Percentiles rank a stretch among this genome's conserved stretches.
Conservation (phyloP, 108 stramenopile species). For the Fistulifera solaris region DNA sequence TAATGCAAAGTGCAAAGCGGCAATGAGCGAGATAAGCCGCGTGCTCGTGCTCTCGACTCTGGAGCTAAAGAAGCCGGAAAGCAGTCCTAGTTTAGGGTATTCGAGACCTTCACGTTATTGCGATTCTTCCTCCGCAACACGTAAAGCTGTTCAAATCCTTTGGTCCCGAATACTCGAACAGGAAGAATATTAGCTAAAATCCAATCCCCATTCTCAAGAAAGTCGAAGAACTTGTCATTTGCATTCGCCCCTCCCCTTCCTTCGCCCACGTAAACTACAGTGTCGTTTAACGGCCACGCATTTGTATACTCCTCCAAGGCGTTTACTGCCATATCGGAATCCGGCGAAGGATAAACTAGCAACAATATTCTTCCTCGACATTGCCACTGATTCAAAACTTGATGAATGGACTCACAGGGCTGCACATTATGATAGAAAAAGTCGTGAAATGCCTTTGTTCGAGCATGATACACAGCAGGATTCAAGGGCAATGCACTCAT, state of each 20-base stretch:
- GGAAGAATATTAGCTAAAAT: conserved; percentile 38
- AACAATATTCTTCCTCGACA: conserved; percentile 62
- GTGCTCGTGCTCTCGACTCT: too few species aligned
- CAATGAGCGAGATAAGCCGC: too few species aligned
- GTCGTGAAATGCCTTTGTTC: conserved; percentile 57
- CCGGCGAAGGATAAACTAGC: conserved; percentile 74
- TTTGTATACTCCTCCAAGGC: conserved; percentile 45
- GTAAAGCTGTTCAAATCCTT: conserved; percentile 73
- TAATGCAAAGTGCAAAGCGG: too few species aligned
- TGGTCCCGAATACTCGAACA: conserved; percentile 54
- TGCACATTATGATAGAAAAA: conserved; percentile 59
- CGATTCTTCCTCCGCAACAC: conserved; percentile 27
- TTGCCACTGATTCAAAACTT: conserved; percentile 31
- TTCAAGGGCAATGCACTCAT: conserved; percentile 51
- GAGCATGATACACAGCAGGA: conserved; percentile 55
- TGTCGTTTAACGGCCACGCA: conserved; percentile 41
- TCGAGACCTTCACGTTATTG: too few species aligned
- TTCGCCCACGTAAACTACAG: conserved; percentile 51
- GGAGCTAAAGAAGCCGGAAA: too few species aligned
- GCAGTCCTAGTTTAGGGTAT: too few species aligned
- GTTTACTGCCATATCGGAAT: conserved; percentile 48
- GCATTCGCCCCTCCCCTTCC: conserved; percentile 73
- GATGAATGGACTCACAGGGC: conserved; percentile 28
- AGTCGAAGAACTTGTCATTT: conserved; percentile 54
- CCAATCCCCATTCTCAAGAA: conserved; percentile 48